Evolutionary conservation across 495 filamentous ascomycete species (phyloP), one percentile per base, ranked within the genome.

Genomic region (Diplogelasinospora grovesii): DNA sequence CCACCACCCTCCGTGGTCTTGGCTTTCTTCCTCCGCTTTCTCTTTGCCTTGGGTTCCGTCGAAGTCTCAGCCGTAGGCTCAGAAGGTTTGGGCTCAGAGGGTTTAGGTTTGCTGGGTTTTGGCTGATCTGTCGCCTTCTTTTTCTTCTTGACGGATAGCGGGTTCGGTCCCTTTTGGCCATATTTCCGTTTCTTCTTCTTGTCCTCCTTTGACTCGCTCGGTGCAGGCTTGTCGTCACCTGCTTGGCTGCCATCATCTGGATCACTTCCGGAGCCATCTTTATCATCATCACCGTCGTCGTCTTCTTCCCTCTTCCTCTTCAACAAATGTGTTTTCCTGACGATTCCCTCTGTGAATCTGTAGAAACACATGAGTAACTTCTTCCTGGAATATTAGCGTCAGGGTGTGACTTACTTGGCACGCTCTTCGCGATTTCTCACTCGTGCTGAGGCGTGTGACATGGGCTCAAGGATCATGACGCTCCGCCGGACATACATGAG

Each of bases 121-220:
- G 44, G 20, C 29, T 42, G 33, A 18, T 27, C 43, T 29, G 36
- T 37, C 45, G 19, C 32, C 45, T 46, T 56, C 45, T 57, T 61
- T 25, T 48, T 34, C 66, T 95, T 98, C 72, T 86, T 93, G 49
- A 94, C 66, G 44, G 87, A 81, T 47, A 97, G 67, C 8, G 92
- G 92, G 69, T 98, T 98, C 7, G 90, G 88, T 6, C 71, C 82
- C 61, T 90, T 96, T 0, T 67, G 72, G 14, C 89, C 89, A 45
- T 77, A 70, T 8, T 5, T 31, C 36, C 60, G 64, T 49, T 70
- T 83, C 45, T 71, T 66, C 50, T 74, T 84, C 54, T 78, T 82
- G 61, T 77, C 80, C 50, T 30, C 35, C 31, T 53, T 55, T 3
- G 50, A 54, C 9, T 47, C 50, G 24, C 46, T 64, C 52, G 36